These are phyloP conservation scores for Aspergillus costaricaensis DNA, from an alignment of 2,329 filamentous ascomycete genomes.

Conservation along the genomic window DNA sequence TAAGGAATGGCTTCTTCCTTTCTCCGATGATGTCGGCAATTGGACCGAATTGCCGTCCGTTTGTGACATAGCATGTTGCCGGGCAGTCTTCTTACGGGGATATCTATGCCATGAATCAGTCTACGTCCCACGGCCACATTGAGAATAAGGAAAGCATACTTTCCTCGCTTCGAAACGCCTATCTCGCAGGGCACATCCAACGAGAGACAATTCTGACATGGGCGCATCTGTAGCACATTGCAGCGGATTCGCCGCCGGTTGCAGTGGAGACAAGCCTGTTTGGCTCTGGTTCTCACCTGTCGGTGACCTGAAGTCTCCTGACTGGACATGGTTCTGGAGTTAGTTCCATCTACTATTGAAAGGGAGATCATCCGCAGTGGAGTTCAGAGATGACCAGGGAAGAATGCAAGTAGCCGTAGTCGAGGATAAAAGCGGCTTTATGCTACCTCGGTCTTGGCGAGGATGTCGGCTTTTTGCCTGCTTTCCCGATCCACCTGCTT, in stretches of 20 bases:
- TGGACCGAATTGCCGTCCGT: neutral
- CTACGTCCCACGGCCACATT: neutral
- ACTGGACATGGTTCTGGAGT: constrained; percentile 1
- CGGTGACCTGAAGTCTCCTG: neutral
- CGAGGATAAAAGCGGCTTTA: constrained; percentile 2
- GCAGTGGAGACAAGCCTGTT: constrained; percentile 47
- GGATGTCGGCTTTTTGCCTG: too few relatives aligned
- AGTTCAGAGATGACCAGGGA: neutral
- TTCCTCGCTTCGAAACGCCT: constrained; percentile 46
- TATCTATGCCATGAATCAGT: constrained; percentile 16
- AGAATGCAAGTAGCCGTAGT: neutral
- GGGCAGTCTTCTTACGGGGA: constrained; percentile 25
- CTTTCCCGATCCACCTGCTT: too few relatives aligned
- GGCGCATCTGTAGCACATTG: constrained; percentile 48
- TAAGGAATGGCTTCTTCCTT: neutral
- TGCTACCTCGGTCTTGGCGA: neutral
- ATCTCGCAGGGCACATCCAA: constrained; percentile 44
- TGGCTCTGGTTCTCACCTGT: constrained; percentile 35
- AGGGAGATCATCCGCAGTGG: neutral
- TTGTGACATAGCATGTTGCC: neutral
- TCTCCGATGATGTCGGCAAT: neutral
- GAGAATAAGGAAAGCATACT: constrained; percentile 32
- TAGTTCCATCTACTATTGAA: too few relatives aligned
- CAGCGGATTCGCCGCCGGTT: constrained; percentile 50
- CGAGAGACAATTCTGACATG: constrained; percentile 46